Evolutionary conservation across 768 basidiomycete genomes (phyloP).

Genomic region (Agaricus subrufescens): DNA sequence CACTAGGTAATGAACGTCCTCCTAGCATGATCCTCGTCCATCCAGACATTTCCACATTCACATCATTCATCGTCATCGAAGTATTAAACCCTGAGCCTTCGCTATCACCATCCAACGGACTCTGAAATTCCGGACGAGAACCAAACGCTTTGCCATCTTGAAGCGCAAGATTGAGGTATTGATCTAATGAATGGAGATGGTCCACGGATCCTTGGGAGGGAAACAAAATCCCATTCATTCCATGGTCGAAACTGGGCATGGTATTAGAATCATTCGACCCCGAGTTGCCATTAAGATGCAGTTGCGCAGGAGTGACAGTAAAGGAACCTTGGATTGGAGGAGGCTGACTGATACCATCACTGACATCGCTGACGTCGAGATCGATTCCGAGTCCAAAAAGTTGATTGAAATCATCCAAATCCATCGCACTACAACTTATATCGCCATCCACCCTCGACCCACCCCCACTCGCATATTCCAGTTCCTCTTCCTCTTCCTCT

Average conservation of each 20-base stretch:
- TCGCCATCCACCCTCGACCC: no score
- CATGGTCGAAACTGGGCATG: neutral
- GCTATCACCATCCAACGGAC: neutral
- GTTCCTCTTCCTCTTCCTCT: no score
- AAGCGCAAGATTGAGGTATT: neutral
- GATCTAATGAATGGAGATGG: neutral
- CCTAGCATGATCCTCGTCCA: neutral
- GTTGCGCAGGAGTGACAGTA: neutral
- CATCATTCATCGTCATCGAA: no score
- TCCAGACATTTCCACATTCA: neutral
- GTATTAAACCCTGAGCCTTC: neutral
- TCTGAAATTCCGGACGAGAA: constrained; percentile 4
- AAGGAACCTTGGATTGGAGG: neutral
- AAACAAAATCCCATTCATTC: neutral
- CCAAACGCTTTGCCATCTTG: neutral
- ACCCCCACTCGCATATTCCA: no score
- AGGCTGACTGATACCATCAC: neutral
- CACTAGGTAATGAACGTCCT: neutral
- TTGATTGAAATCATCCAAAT: neutral
- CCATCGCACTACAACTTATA: neutral
- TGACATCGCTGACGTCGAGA: neutral
- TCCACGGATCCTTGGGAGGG: neutral
- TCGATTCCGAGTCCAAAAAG: neutral
- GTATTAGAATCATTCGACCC: neutral
- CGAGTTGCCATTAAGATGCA: neutral